Conservation (phyloP, 1,139 yeast genomes). For the Blastobotrys buckinghamii region DNA sequence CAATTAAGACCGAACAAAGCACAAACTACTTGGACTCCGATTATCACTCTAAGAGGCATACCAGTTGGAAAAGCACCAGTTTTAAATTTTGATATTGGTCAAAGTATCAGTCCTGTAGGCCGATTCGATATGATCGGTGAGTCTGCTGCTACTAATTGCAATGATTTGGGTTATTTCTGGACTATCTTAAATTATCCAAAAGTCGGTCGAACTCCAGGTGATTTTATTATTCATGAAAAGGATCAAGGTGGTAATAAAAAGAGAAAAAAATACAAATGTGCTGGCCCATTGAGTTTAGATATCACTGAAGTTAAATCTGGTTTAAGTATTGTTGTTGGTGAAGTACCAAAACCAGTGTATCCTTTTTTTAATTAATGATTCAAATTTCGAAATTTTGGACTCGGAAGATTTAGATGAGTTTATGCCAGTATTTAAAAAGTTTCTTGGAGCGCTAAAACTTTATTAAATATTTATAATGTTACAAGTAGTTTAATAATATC, state of each 20-base stretch:
- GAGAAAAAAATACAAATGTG: background rate
- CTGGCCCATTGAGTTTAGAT: background rate
- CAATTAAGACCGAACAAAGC: background rate
- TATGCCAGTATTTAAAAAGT: too few relatives aligned
- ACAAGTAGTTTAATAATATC: too few relatives aligned
- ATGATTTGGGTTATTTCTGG: background rate
- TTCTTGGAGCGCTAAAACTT: too few relatives aligned
- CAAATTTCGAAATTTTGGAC: too few relatives aligned
- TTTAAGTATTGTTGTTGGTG: background rate
- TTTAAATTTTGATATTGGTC: background rate
- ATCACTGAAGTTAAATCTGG: background rate
- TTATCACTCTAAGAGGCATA: background rate
- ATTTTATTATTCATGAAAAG: too few relatives aligned
- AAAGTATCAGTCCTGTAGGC: background rate
- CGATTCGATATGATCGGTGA: background rate
- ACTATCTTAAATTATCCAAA: background rate
- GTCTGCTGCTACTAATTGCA: background rate
- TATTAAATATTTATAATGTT: too few relatives aligned
- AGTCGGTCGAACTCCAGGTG: background rate
- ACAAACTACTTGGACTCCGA: background rate
- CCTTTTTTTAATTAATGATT: too few relatives aligned
- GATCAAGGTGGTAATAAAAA: too few relatives aligned
- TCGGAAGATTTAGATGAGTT: too few relatives aligned
- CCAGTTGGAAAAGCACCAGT: background rate
- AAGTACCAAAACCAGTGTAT: too few relatives aligned